These are phyloP conservation scores for Crassisporium funariophilum DNA, from an alignment of 768 basidiomycete genomes.

Conservation along the genomic window DNA sequence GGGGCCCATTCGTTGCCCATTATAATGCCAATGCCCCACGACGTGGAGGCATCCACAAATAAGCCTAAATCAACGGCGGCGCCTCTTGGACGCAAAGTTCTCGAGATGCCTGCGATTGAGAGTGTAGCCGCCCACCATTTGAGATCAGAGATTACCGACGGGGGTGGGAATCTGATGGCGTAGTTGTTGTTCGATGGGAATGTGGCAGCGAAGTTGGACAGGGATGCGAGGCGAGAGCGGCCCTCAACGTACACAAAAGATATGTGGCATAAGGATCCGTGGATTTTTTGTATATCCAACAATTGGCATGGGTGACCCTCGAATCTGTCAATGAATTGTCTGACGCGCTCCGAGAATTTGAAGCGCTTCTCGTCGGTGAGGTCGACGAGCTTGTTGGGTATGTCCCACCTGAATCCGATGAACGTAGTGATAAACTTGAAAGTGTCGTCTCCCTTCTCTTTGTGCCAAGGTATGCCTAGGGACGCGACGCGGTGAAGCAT, in stretches of 20 bases:
- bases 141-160: constrained; percentile 20
- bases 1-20: too few relatives aligned
- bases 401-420: constrained; percentile 38
- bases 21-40: constrained; percentile 27
- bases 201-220: constrained; percentile 26
- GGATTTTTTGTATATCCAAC: constrained; percentile 25
- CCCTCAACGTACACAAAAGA: constrained; percentile 29
- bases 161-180: constrained; percentile 12
- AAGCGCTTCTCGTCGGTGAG: constrained; percentile 32
- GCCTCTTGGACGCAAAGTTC: constrained; percentile 13
- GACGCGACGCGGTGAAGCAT: constrained; percentile 14
- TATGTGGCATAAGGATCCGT: constrained; percentile 33
- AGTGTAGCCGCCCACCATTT: constrained; percentile 29
- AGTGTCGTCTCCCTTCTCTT: constrained; percentile 22
- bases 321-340: constrained; percentile 13
- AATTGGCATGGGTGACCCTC: constrained; percentile 13
- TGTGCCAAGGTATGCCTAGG: constrained; percentile 31
- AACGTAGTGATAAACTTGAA: constrained; percentile 26
- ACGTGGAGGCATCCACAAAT: constrained; percentile 28
- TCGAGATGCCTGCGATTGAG: neutral
- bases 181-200: constrained; percentile 18
- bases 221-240: constrained; percentile 20
- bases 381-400: constrained; percentile 23
- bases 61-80: constrained; percentile 18
- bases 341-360: constrained; percentile 26